Conservation (phyloP, 2,329 filamentous ascomycete species). For the Pezicula neosporulosa region DNA sequence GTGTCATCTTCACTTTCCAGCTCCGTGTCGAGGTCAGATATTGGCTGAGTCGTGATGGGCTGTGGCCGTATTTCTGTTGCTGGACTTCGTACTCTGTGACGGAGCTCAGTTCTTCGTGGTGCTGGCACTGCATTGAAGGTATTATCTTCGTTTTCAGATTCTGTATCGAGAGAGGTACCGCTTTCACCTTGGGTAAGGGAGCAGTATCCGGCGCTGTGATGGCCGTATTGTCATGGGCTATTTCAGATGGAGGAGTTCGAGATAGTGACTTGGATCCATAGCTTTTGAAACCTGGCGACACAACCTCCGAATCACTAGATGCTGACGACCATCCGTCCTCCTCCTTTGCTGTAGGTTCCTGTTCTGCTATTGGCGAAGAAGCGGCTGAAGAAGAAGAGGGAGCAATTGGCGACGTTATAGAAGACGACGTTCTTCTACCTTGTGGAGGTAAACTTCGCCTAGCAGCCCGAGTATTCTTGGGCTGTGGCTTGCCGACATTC, state of each 20-base stretch:
- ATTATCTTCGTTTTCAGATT: background rate
- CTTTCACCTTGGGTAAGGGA: background rate
- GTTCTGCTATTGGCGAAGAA: background rate
- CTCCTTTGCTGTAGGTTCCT: background rate
- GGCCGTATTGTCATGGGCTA: background rate
- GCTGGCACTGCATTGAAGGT: background rate
- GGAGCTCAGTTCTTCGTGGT: background rate
- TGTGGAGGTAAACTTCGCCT: conserved; percentile 9
- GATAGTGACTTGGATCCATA: conserved; percentile 16
- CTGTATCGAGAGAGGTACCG: background rate
- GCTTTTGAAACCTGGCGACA: conserved; percentile 9
- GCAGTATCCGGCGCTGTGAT: background rate
- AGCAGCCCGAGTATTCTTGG: background rate
- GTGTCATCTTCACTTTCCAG: background rate
- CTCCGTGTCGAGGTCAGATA: too few species aligned
- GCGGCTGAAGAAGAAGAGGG: background rate
- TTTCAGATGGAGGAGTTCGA: conserved; percentile 16
- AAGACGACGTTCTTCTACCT: conserved; percentile 1
- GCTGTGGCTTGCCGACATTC: conserved; percentile 21
- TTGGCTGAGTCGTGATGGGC: too few species aligned
- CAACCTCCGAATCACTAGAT: conserved; percentile 15
- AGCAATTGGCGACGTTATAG: background rate
- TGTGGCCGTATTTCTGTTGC: too few species aligned
- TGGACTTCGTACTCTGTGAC: background rate
- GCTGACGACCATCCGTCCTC: conserved; percentile 22